Base-by-base conservation (phyloP, 768 basidiomycete species). In the Botryobasidium botryosum region DNA sequence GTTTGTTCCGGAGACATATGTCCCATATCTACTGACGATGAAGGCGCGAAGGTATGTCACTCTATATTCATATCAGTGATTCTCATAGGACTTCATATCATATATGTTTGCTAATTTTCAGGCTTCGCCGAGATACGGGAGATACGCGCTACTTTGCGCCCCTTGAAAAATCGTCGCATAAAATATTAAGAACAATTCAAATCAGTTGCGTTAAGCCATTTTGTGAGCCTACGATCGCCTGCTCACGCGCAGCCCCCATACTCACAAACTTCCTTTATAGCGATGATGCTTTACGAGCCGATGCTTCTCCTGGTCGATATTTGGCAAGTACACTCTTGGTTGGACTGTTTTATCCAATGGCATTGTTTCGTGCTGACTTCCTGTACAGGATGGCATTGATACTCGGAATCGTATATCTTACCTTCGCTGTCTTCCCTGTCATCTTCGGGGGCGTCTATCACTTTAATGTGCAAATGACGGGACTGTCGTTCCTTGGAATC, bases 1-100 rank as follows among this genome's bases (percentile, higher is more conserved):
- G 71, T 54, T 79, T 29, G 70, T 81, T 0, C 79, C 79, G 1
- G 85, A 87, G 61, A 82, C 82, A 0, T 84, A 74, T 53, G 59
- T 56, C 2, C 77, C 81, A 0, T 64, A 75, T 6, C 61, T 87
- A 6, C 56, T 72, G 27, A 71, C 73, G 55, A 56, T 54, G 35
- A 83, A 84, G 54, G 81, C 78, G 13, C 56, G 52, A 29, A 65
- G 62, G 77, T 73, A 44, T 48, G 57, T 49, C 13, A 21, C 23
- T 49, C 42, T 43, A 29, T 37, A 20, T 23, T 29, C 27, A 8
- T 32, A 10, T 17, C 32, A 8, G 43, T 20, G 28, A 13, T 17
- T 18, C 31, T 35, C 0, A 33, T 28, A 5, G 28, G 27, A 29
- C 45, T 17, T 25, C 31, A 35, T 29, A 37, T 32, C 35, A 18